A percentile compares a stretch with the other conserved stretches of the same genome.
Evolutionary conservation across 257 asterid species (phyloP).

Genomic region (Mentha longifolia): DNA sequence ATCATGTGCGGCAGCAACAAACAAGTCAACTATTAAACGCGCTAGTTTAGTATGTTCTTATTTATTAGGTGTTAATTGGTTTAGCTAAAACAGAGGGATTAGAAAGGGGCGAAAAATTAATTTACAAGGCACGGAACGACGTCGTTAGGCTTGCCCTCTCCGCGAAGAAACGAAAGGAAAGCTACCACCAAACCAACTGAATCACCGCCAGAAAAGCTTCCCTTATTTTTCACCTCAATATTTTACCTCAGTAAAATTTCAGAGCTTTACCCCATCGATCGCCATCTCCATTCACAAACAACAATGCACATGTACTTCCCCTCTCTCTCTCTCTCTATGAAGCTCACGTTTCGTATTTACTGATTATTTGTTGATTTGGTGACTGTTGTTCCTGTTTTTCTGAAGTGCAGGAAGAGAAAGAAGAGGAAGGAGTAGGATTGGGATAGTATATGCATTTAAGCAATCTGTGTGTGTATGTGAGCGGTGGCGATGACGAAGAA

Average conservation of each 20-base stretch:
- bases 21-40: too few species aligned
- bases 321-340: conserved; percentile 22
- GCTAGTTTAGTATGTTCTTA: too few species aligned
- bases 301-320: conserved; percentile 29
- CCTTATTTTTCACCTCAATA: not conserved
- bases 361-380: conserved; percentile 9
- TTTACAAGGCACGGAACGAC: conserved; percentile 25
- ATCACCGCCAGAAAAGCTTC: conserved; percentile 39
- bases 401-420: conserved; percentile 47
- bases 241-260: not conserved
- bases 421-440: conserved; percentile 44
- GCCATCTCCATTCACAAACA: conserved; percentile 14
- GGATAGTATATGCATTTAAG: not conserved
- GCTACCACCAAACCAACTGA: conserved; percentile 22
- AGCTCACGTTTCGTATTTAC: conserved; percentile 3
- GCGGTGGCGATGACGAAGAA: conserved; percentile 47
- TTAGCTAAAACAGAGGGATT: not conserved
- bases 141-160: conserved; percentile 18
- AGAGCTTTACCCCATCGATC: conserved; percentile 9
- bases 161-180: conserved; percentile 22
- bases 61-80: not conserved
- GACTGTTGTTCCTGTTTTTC: not conserved
- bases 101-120: not conserved
- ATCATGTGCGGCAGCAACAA: too few species aligned
- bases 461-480: conserved; percentile 14